These are phyloP conservation scores for Quillaja saponaria DNA, from an alignment of 306 rosid species.

Conservation along the genomic window DNA sequence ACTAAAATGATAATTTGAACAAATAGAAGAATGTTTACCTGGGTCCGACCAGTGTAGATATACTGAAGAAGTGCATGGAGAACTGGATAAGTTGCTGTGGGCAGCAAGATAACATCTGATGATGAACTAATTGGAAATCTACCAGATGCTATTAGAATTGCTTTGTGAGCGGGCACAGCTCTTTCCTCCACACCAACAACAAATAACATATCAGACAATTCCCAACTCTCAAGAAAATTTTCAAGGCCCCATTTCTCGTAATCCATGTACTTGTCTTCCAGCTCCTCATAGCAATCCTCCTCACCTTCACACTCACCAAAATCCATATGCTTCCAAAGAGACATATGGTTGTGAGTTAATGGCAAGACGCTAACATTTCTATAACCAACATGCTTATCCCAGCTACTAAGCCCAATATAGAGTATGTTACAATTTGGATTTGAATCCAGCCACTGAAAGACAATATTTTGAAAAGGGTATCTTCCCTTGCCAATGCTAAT, in stretches of 20 bases:
- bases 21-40: constrained; percentile 41
- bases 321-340: constrained; percentile 61
- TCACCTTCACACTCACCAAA: constrained; percentile 49
- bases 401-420: constrained; percentile 91
- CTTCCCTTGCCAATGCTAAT: constrained; percentile 83
- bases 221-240: constrained; percentile 79
- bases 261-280: constrained; percentile 41
- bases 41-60: constrained; percentile 81
- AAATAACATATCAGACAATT: constrained; percentile 69
- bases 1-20: not conserved
- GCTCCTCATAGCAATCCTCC: constrained; percentile 45
- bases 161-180: constrained; percentile 87
- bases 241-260: constrained; percentile 81
- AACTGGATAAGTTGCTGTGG: constrained; percentile 51
- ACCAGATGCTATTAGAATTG: constrained; percentile 73
- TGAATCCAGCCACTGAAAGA: constrained; percentile 88
- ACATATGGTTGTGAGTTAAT: constrained; percentile 50
- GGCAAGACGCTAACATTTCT: constrained; percentile 83
- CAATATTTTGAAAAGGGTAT: constrained; percentile 81
- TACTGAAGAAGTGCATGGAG: constrained; percentile 79
- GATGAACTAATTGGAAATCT: constrained; percentile 53
- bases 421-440: constrained; percentile 73
- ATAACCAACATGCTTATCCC: constrained; percentile 95
- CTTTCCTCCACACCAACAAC: constrained; percentile 61
- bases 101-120: constrained; percentile 53